Evolutionary conservation across 768 basidiomycete species (phyloP), one percentile per base, ranked within the genome.

Genomic region (Psilocybe cyanescens): DNA sequence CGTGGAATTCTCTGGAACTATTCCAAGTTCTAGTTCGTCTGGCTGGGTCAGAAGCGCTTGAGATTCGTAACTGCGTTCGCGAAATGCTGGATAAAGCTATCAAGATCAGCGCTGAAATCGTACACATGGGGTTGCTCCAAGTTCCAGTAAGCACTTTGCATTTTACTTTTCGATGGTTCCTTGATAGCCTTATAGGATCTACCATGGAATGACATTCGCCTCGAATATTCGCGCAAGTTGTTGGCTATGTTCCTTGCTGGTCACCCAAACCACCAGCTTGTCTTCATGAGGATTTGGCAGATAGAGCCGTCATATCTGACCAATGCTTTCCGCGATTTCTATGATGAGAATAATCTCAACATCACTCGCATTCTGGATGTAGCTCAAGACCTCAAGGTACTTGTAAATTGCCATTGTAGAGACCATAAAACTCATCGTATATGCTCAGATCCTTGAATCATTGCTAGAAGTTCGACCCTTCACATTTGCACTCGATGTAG

Each of bases 261-360:
- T 14, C 92, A 96, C 69, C 95, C 95, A 7, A 95, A 95, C 67
- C 95, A 97, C 68, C 94, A 97, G 66, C 85, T 99, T 8, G 95
- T 98, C 59, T 98, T 99, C 79, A 95, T 97, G 87, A 86, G 95
- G 51, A 88, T 99, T 58, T 96, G 94, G 91, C 93, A 96, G 70
- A 90, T 93, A 46, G 87, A 95, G 69, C 92, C 92, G 0, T 79
- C 87, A 0, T 93, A 95, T 72, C 84, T 99, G 54, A 89, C 94
- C 4, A 84, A 88, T 58, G 94, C 94, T 6, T 91, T 99, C 75
- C 86, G 90, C 31, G 93, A 95, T 64, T 96, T 95, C 71, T 97
- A 99, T 74, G 85, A 90, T 51, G 94, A 96, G 68, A 94, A 88
- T 63, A 92, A 94, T 44, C 83, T 95, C 57, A 97, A 99, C 71